Conservation (phyloP, 1,284 basidiomycete species). For the Pterulicium gracile region DNA sequence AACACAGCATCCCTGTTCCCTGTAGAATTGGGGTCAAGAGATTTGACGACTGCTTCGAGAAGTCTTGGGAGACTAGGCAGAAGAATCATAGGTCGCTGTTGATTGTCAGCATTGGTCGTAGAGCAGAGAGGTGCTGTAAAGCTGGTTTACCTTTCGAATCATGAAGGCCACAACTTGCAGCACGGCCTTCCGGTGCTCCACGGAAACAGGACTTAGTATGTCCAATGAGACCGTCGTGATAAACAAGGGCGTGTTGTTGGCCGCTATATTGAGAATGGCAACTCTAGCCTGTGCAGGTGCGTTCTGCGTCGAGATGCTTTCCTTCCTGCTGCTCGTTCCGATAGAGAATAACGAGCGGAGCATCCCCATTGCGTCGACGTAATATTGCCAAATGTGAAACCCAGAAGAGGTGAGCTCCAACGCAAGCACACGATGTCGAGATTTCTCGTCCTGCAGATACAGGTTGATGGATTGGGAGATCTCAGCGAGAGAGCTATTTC, state of each 20-base stretch:
- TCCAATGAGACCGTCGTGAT: slow-evolving; percentile 93
- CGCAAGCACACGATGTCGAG: slow-evolving; percentile 60
- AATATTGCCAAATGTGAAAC: slow-evolving; percentile 91
- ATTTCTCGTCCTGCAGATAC: slow-evolving; percentile 66
- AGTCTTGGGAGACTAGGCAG: slow-evolving; percentile 81
- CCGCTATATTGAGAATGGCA: slow-evolving; percentile 80
- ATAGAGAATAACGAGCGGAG: slow-evolving; percentile 79
- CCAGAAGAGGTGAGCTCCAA: slow-evolving; percentile 87
- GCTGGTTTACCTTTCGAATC: slow-evolving; percentile 66
- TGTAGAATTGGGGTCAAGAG: slow-evolving; percentile 84
- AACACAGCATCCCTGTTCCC: slow-evolving; percentile 79
- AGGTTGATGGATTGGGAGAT: slow-evolving; percentile 74
- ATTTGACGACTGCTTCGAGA: slow-evolving; percentile 94
- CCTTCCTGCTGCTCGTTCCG: slow-evolving; percentile 65
- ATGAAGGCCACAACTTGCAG: slow-evolving; percentile 93
- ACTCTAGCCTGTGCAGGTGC: slow-evolving; percentile 60
- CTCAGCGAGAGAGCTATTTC: slow-evolving; percentile 63
- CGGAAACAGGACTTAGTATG: slow-evolving; percentile 70
- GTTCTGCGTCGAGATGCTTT: slow-evolving; percentile 51
- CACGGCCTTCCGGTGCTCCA: slow-evolving; percentile 79
- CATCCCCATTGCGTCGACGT: slow-evolving; percentile 85
- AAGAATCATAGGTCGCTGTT: slow-evolving; percentile 74
- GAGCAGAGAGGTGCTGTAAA: background rate
- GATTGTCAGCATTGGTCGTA: slow-evolving; percentile 1
- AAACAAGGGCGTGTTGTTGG: slow-evolving; percentile 80